Percentiles rank a stretch among this genome's conserved stretches.
These are phyloP conservation scores for Xylogone sp. DNA, from an alignment of 2,329 filamentous ascomycete species.

Conservation along the genomic window DNA sequence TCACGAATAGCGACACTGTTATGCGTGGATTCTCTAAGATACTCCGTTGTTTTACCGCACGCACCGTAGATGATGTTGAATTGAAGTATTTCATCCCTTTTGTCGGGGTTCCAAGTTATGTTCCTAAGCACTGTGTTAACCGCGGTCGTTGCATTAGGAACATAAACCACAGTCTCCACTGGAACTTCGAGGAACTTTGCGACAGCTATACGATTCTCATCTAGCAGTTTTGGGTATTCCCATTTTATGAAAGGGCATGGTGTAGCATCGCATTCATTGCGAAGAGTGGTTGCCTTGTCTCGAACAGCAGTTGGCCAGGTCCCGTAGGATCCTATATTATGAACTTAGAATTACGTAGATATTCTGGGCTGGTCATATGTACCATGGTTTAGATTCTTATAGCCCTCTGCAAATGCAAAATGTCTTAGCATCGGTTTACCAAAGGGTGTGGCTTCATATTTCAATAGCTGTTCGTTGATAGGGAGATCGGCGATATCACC, in stretches of 20 bases:
- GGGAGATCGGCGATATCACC: no score
- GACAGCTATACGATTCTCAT: conserved; percentile 60
- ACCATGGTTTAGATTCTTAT: conserved; percentile 32
- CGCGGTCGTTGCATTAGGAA: conserved; percentile 76
- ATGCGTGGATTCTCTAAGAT: conserved; percentile 62
- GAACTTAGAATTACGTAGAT: not conserved
- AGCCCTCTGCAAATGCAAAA: conserved; percentile 28
- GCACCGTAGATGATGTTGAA: conserved; percentile 73
- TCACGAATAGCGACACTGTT: conserved; percentile 39
- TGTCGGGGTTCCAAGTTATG: conserved; percentile 58
- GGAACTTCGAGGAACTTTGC: conserved; percentile 65
- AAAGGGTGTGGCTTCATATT: conserved; percentile 22
- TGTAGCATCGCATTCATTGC: conserved; percentile 60
- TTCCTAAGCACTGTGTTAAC: conserved; percentile 79
- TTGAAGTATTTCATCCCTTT: conserved; percentile 67
- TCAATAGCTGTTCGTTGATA: not conserved
- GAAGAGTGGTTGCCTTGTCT: conserved; percentile 55
- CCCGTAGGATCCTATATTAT: conserved; percentile 66
- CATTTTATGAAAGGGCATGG: conserved; percentile 78
- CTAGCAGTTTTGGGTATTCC: conserved; percentile 58
- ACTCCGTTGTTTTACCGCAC: conserved; percentile 71
- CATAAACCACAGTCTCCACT: conserved; percentile 65
- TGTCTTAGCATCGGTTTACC: conserved; percentile 30
- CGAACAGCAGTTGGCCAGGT: conserved; percentile 64
- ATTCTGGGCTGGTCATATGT: conserved; percentile 9